These are phyloP conservation scores for Colletotrichum orbiculare DNA, from an alignment of 2,329 filamentous ascomycete genomes.

Conservation along the genomic window DNA sequence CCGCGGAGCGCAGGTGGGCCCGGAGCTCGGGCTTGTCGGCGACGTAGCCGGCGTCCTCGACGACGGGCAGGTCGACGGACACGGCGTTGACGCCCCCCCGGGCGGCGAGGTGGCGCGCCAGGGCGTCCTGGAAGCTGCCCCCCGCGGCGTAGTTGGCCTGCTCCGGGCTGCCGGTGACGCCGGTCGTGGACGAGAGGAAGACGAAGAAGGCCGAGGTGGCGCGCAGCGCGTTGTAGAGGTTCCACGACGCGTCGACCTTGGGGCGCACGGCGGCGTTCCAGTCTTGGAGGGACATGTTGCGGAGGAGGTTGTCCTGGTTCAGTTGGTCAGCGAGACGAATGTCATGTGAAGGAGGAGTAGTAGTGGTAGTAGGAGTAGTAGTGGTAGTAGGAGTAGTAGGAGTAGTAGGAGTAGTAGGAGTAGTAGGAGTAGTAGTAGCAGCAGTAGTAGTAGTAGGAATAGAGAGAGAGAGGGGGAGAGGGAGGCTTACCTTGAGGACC, in stretches of 20 bases:
- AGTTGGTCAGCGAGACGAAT: background rate
- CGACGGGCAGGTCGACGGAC: slow-evolving; percentile 63
- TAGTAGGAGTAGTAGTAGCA: too few species aligned
- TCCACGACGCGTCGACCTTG: slow-evolving; percentile 47
- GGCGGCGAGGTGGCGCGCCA: slow-evolving; percentile 52
- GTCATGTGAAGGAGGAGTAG: background rate
- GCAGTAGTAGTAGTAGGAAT: too few species aligned
- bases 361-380: too few species aligned
- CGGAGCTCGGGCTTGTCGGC: slow-evolving; percentile 54
- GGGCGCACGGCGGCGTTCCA: slow-evolving; percentile 40
- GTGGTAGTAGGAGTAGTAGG: too few species aligned
- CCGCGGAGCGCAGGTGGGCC: slow-evolving; percentile 37
- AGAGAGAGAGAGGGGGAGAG: too few species aligned
- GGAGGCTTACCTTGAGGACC: slow-evolving; percentile 38
- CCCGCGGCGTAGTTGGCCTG: slow-evolving; percentile 59
- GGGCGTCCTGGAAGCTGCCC: slow-evolving; percentile 54
- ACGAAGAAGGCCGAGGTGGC: slow-evolving; percentile 49
- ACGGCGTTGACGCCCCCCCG: slow-evolving; percentile 57
- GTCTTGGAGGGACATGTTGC: slow-evolving; percentile 35
- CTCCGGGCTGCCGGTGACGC: slow-evolving; percentile 42
- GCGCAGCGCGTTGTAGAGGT: slow-evolving; percentile 46
- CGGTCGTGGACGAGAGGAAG: slow-evolving; percentile 45
- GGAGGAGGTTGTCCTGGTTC: slow-evolving; percentile 30
- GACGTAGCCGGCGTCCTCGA: slow-evolving; percentile 62
- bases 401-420: too few species aligned